Percentiles rank a stretch among this genome's conserved stretches.
These are phyloP conservation scores for Backusella circina DNA, from an alignment of 192 early-diverging fungal species.

Conservation along the genomic window DNA sequence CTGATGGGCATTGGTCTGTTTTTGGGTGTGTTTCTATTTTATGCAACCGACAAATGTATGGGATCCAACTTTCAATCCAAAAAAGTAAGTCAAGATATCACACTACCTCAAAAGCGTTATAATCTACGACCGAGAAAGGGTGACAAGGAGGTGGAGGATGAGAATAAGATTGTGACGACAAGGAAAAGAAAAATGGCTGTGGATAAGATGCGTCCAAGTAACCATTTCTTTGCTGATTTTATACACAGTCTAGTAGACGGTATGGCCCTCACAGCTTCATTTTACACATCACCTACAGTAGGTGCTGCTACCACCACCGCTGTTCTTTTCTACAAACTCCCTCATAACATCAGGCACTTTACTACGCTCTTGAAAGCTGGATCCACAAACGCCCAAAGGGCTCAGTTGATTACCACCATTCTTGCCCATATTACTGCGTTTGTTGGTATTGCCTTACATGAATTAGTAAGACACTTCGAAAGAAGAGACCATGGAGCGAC, in stretches of 20 bases:
- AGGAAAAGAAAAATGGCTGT: background rate
- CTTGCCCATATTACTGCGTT: slow-evolving; percentile 75
- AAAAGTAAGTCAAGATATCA: background rate
- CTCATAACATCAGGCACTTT: slow-evolving; percentile 84
- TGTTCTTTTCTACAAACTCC: slow-evolving; percentile 84
- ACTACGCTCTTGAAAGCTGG: slow-evolving; percentile 79
- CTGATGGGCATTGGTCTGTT: background rate
- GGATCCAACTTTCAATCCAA: background rate
- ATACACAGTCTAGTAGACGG: slow-evolving; percentile 85
- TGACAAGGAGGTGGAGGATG: background rate
- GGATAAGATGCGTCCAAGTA: slow-evolving; percentile 24
- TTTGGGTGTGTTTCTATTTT: background rate
- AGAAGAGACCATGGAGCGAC: background rate
- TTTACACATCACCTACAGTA: slow-evolving; percentile 72
- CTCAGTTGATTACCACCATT: slow-evolving; percentile 73
- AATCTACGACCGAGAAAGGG: background rate
- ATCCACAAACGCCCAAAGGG: slow-evolving; percentile 67
- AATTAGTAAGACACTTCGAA: slow-evolving; percentile 31
- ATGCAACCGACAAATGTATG: background rate
- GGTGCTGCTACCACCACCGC: slow-evolving; percentile 79
- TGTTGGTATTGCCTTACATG: slow-evolving; percentile 70
- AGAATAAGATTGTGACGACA: background rate
- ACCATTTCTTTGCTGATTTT: slow-evolving; percentile 74
- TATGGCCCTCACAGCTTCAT: slow-evolving; percentile 77
- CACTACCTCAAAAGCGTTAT: background rate